Base-by-base conservation (phyloP, 2,329 filamentous ascomycete species). In the Aciculosporium take region DNA sequence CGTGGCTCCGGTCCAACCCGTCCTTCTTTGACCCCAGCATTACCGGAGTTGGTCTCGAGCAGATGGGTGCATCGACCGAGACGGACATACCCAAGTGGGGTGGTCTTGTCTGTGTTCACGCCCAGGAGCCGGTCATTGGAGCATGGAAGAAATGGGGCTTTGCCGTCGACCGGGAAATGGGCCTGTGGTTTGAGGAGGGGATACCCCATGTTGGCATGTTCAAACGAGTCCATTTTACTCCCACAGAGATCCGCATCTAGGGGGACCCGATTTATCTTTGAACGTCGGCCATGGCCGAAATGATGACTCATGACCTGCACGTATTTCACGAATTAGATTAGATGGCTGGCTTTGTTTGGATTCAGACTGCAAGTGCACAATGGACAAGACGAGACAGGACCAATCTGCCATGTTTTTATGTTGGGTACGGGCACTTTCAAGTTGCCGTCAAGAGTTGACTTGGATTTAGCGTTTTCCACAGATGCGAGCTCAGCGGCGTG, bases 151-250 rank as follows among this genome's bases (percentile, higher is more conserved):
- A 68, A 53, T 72, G 80, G 60, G 87, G 86, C 0, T 95, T 94
- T 58, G 62, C 67, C 46, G 65, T 74, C 8, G 87, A 95, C 59
- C 71, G 82, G 53, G 66, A 62, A 8, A 75, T 89, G 73, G 84
- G 84, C 1, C 69, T 58, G 25, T 95, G 87, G 86, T 68, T 70
- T 46, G 87, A 95, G 59, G 86, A 91, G 54, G 84, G 82, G 4
- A 89, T 94, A 41, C 68, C 74, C 48, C 86, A 94, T 65, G 71
- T 93, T 15, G 87, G 84, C 45, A 93, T 95, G 87, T 94, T 74
- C 48, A 53, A 60, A 48, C 62, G 73, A 27, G 45, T 78, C 23
- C 53, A 65, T 4, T 46, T 66, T 4, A 46, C 43, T 15, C 47
- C 52, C 31, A 50, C 55, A 41, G 40, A 50, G 28, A 48, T 54